phyloP scores from a whole-genome alignment of 345 rosid genomes.

The Theobroma cacao region DNA sequence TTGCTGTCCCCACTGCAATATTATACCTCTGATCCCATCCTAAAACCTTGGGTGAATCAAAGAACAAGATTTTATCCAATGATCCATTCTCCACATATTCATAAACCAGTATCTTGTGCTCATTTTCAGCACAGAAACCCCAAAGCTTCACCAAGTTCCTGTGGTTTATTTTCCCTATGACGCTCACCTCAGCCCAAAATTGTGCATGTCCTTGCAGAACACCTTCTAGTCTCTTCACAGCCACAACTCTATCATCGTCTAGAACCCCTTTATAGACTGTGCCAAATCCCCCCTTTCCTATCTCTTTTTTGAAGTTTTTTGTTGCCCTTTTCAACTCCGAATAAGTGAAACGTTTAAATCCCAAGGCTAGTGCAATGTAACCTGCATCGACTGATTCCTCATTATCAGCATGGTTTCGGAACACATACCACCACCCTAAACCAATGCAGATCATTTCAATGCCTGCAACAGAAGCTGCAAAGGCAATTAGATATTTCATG shows the following conservation, averaged over 20 bases:
- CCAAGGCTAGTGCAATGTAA: conserved; percentile 16
- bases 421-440: conserved; percentile 19
- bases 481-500: conserved; percentile 14
- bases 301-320: conserved; percentile 19
- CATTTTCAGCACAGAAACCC: conserved; percentile 33
- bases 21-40: conserved; percentile 25
- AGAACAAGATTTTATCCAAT: conserved; percentile 21
- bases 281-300: conserved; percentile 36
- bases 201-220: conserved; percentile 25
- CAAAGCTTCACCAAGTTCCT: conserved; percentile 27
- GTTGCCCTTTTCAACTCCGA: conserved; percentile 24
- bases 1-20: conserved; percentile 29
- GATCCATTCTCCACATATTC: conserved; percentile 30
- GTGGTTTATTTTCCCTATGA: conserved; percentile 35
- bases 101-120: conserved; percentile 23
- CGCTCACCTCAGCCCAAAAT: conserved; percentile 35
- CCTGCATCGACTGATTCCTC: conserved; percentile 18
- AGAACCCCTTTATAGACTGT: conserved; percentile 24
- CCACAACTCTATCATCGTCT: conserved; percentile 15
- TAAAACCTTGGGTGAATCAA: conserved; percentile 6
- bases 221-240: conserved; percentile 31
- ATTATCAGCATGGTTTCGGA: not conserved
- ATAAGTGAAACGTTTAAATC: conserved; percentile 24
- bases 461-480: conserved; percentile 8
- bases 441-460: conserved; percentile 7